These are phyloP conservation scores for Firmiana major DNA, from an alignment of 345 rosid genomes.

Conservation along the genomic window DNA sequence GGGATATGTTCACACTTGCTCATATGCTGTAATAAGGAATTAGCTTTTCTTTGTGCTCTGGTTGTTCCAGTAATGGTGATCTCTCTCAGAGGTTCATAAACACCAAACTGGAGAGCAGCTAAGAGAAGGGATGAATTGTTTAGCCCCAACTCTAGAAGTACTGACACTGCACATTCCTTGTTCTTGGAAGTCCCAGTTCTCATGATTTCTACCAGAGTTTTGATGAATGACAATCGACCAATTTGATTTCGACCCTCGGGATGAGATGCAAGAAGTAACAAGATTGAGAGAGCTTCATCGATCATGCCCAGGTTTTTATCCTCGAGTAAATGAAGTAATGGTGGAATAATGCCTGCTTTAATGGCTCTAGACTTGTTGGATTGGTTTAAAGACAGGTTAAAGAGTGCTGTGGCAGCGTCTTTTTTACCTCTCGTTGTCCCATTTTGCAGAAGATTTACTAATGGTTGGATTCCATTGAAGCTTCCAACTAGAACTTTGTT, in stretches of 20 bases:
- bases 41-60: conserved; percentile 63
- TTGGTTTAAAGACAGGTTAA: conserved; percentile 52
- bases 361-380: conserved; percentile 55
- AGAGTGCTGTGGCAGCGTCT: conserved; percentile 69
- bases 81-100: conserved; percentile 46
- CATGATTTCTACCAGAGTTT: conserved; percentile 49
- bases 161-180: conserved; percentile 57
- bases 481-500: conserved; percentile 51
- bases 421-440: conserved; percentile 62
- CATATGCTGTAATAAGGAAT: conserved; percentile 55
- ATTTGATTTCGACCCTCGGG: conserved; percentile 38
- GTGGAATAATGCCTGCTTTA: conserved; percentile 45
- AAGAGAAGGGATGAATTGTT: conserved; percentile 34
- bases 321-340: conserved; percentile 43
- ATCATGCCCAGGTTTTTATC: conserved; percentile 50
- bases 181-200: conserved; percentile 53
- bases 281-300: conserved; percentile 64
- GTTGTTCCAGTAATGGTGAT: conserved; percentile 45
- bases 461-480: conserved; percentile 50
- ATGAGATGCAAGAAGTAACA: conserved; percentile 45
- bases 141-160: conserved; percentile 51
- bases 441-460: conserved; percentile 42
- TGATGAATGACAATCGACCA: conserved; percentile 37
- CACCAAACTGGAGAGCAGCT: conserved; percentile 57
- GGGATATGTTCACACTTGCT: conserved; percentile 56